phyloP scores from a whole-genome alignment of 2,329 filamentous ascomycete genomes.

The Cadophora luteo-olivacea region DNA sequence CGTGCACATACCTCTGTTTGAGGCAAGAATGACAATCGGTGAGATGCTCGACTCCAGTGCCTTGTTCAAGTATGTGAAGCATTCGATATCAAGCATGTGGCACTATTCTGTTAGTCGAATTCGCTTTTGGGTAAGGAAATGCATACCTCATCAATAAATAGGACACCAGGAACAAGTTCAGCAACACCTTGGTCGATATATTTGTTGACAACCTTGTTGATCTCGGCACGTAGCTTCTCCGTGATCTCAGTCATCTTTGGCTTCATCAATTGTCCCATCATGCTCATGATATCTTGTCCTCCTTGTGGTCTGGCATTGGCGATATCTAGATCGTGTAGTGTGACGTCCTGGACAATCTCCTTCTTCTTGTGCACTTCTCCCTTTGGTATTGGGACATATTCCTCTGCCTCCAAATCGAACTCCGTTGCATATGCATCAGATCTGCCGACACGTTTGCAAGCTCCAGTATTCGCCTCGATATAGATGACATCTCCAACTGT shows the following conservation, averaged over 20 bases:
- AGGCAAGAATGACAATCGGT: slow-evolving; percentile 96
- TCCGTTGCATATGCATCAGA: slow-evolving; percentile 98
- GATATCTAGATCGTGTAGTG: slow-evolving; percentile 93
- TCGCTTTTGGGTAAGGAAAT: too few species aligned
- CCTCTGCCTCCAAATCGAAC: slow-evolving; percentile 97
- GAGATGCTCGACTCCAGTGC: slow-evolving; percentile 95
- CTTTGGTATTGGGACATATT: slow-evolving; percentile 98
- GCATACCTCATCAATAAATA: slow-evolving; percentile 96
- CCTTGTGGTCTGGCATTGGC: slow-evolving; percentile 95
- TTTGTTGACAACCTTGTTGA: slow-evolving; percentile 99
- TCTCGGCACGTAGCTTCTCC: slow-evolving; percentile 92
- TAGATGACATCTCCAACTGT: slow-evolving; percentile 97
- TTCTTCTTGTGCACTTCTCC: slow-evolving; percentile 99
- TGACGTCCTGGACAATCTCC: slow-evolving; percentile 98
- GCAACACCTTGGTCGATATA: slow-evolving; percentile 99
- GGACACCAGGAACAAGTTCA: slow-evolving; percentile 94
- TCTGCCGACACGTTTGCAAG: slow-evolving; percentile 94
- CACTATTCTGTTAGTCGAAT: slow-evolving; percentile 61
- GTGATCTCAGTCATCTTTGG: slow-evolving; percentile 99
- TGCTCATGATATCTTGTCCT: slow-evolving; percentile 99
- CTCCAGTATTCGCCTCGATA: slow-evolving; percentile 98
- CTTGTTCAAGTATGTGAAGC: slow-evolving; percentile 98
- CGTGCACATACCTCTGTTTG: slow-evolving; percentile 92
- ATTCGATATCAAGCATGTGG: slow-evolving; percentile 99
- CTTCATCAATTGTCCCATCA: slow-evolving; percentile 99